A percentile compares a stretch with the other conserved stretches of the same genome.
phyloP scores from a whole-genome alignment of 768 basidiomycete species.

The Psilocybe cyanescens region DNA sequence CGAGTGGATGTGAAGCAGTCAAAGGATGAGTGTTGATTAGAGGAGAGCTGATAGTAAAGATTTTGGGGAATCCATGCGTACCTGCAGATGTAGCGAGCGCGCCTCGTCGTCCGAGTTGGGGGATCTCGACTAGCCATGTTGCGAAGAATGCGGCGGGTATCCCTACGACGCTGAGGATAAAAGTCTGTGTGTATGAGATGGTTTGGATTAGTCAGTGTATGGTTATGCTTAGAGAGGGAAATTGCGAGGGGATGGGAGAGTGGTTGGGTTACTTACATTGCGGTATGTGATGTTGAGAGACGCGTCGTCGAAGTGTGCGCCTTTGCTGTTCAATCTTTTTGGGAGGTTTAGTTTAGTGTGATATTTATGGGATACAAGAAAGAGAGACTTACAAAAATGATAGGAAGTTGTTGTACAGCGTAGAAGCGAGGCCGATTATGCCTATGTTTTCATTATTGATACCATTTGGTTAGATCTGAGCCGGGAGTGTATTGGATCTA shows the following conservation, averaged over 20 bases:
- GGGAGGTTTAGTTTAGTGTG: neutral
- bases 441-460: conserved; percentile 35
- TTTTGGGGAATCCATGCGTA: conserved; percentile 15
- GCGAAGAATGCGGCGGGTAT: conserved; percentile 72
- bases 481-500: neutral
- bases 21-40: no score
- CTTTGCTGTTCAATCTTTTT: conserved; percentile 58
- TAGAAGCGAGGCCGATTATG: conserved; percentile 76
- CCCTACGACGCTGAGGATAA: conserved; percentile 68
- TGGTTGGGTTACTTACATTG: conserved; percentile 45
- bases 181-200: conserved; percentile 45
- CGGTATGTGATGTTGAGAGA: conserved; percentile 73
- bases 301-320: conserved; percentile 67
- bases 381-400: conserved; percentile 20
- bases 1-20: no score
- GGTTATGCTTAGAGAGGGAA: no score
- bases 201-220: neutral
- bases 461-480: neutral
- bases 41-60: no score
- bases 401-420: conserved; percentile 59
- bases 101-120: conserved; percentile 64
- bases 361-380: neutral
- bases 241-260: neutral
- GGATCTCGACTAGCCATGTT: conserved; percentile 68
- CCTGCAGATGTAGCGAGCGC: conserved; percentile 69